These are phyloP conservation scores for Suillus decipiens DNA, from an alignment of 768 basidiomycete species.

Conservation along the genomic window DNA sequence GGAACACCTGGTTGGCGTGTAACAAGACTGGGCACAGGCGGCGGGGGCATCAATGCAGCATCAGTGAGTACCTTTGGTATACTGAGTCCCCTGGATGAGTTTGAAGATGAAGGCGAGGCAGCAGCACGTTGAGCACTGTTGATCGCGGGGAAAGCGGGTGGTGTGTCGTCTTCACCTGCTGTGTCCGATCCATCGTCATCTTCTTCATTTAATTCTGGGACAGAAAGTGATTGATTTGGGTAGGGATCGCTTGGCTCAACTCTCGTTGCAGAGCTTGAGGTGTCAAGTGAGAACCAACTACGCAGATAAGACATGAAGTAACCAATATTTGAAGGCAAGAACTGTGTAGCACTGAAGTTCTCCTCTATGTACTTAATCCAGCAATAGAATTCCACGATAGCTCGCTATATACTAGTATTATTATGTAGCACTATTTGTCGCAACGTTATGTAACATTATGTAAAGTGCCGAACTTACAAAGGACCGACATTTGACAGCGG, in stretches of 20 bases:
- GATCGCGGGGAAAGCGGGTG: constrained; percentile 74
- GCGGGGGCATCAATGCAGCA: constrained; percentile 53
- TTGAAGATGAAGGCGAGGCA: constrained; percentile 20
- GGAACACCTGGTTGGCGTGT: constrained; percentile 35
- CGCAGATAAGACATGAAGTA: constrained; percentile 51
- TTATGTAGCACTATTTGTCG: no score
- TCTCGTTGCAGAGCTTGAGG: constrained; percentile 13
- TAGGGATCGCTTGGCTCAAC: constrained; percentile 5
- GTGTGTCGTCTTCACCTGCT: constrained; percentile 52
- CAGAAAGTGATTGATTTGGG: not conserved
- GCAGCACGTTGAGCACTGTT: constrained; percentile 69
- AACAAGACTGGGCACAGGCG: constrained; percentile 44
- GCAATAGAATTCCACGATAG: not conserved
- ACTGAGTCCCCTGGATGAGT: constrained; percentile 1
- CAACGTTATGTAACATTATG: no score
- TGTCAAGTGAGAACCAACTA: constrained; percentile 51
- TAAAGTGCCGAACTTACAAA: no score
- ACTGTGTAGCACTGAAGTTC: not conserved
- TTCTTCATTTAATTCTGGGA: constrained; percentile 25
- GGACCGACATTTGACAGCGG: no score
- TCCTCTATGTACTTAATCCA: not conserved
- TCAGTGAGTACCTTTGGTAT: constrained; percentile 43
- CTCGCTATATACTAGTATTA: no score
- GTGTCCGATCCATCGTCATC: constrained; percentile 43
- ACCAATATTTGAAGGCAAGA: not conserved